Percentiles rank a stretch among this genome's conserved stretches.
These are phyloP conservation scores for Anisodus tanguticus DNA, from an alignment of 257 asterid genomes.

Conservation along the genomic window DNA sequence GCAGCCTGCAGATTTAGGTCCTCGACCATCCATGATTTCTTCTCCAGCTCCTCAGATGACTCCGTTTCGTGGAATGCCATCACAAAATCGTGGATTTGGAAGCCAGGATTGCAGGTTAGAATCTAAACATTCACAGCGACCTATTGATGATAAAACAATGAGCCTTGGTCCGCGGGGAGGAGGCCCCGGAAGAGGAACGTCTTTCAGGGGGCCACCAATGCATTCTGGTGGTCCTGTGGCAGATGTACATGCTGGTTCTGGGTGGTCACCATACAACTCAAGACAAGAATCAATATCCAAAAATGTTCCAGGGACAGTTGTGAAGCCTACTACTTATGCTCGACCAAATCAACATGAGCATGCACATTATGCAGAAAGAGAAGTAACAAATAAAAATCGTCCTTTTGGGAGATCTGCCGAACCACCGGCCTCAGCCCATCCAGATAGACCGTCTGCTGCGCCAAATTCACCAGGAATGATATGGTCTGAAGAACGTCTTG, in stretches of 20 bases:
- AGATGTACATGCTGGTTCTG: constrained; percentile 29
- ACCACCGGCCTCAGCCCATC: constrained; percentile 22
- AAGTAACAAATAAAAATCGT: constrained; percentile 28
- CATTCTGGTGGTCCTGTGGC: constrained; percentile 27
- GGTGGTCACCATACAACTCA: constrained; percentile 24
- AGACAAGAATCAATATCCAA: constrained; percentile 31
- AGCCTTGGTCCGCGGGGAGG: constrained; percentile 31
- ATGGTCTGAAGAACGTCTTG: constrained; percentile 30
- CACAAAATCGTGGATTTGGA: constrained; percentile 35
- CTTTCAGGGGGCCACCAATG: constrained; percentile 33
- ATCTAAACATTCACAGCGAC: constrained; percentile 29
- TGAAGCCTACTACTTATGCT: constrained; percentile 20
- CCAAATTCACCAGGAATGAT: constrained; percentile 27
- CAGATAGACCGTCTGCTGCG: background rate
- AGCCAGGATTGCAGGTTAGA: constrained; percentile 37
- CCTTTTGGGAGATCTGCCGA: constrained; percentile 23
- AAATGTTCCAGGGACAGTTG: constrained; percentile 20
- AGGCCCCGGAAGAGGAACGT: constrained; percentile 34
- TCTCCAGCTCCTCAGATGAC: constrained; percentile 30
- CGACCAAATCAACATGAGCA: constrained; percentile 26
- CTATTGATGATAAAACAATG: constrained; percentile 27
- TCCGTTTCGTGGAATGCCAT: constrained; percentile 29
- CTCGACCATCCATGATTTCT: constrained; percentile 33
- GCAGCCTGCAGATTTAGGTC: constrained; percentile 35
- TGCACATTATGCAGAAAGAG: constrained; percentile 27